phyloP scores from a whole-genome alignment of 345 rosid species.

The Hevea brasiliensis region DNA sequence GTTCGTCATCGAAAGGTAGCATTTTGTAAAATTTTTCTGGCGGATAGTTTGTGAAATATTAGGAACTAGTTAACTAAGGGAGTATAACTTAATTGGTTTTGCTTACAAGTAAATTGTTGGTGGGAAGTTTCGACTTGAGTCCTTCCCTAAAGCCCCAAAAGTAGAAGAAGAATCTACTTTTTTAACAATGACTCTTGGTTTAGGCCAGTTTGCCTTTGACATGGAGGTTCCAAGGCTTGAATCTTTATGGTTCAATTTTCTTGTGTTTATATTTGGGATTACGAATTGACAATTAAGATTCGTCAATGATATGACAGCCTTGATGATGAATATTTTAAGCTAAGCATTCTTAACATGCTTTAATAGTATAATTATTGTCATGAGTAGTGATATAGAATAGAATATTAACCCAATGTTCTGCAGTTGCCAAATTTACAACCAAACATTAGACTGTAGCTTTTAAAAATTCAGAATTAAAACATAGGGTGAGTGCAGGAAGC shows the following conservation, averaged over 20 bases:
- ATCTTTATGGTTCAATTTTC: background rate
- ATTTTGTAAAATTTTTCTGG: background rate
- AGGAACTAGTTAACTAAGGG: background rate
- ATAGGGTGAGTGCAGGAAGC: too few relatives aligned
- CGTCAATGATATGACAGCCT: conserved; percentile 19
- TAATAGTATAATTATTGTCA: background rate
- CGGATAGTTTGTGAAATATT: background rate
- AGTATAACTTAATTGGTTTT: too few relatives aligned
- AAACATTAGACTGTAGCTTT: background rate
- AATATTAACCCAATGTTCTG: background rate
- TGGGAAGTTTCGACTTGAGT: background rate
- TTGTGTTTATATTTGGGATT: background rate
- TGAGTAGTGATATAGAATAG: background rate
- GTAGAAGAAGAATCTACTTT: too few relatives aligned
- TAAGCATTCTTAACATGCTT: background rate
- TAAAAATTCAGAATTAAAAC: too few relatives aligned
- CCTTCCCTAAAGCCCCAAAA: too few relatives aligned
- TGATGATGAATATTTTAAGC: background rate
- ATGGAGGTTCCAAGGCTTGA: too few relatives aligned
- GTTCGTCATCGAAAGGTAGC: background rate
- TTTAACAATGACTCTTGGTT: too few relatives aligned
- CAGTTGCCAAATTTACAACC: background rate
- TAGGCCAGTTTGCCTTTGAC: too few relatives aligned
- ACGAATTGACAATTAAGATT: background rate
- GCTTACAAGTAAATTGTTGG: background rate